Base-by-base conservation (phyloP, 192 early-diverging fungal genomes). In the Gigaspora rosea region DNA sequence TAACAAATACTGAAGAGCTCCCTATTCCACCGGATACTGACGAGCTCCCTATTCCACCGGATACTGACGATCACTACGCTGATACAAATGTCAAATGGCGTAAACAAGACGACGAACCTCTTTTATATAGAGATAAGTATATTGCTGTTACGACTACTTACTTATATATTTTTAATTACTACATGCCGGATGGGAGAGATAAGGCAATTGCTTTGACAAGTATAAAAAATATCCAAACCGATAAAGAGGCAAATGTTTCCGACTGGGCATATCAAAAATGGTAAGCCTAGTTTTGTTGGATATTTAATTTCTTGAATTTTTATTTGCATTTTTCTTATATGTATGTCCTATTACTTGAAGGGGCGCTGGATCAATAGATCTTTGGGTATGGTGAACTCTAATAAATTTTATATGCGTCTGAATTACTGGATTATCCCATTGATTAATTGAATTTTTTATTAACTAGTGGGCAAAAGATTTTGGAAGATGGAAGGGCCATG, bases 101-200 rank as follows among this genome's bases (percentile, higher is more conserved):
- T 18, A 33, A 41, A 52, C 22, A 27, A 13, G 73, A 74, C 46
- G 58, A 74, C 11, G 73, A 74, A 32, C 73, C 73, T 41, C 15
- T 74, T 22, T 20, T 74, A 13, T 74, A 74, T 61, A 51, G 52
- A 41, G 73, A 74, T 49, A 74, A 74, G 61, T 74, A 36, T 18
- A 62, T 74, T 9, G 73, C 73, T 48, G 20, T 74, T 15, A 52
- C 73, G 4, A 48, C 6, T 1, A 74, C 73, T 74, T 74, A 74
- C 61, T 46, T 74, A 48, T 74, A 74, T 56, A 74, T 74, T 52
- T 74, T 74, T 58, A 58, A 74, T 49, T 74, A 74, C 61, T 74
- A 74, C 36, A 74, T 74, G 33, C 73, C 73, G 20, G 57, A 62
- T 35, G 54, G 51, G 8, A 49, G 8, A 20, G 73, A 74, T 6